Evolutionary conservation across 1,139 yeast species (phyloP).

Genomic region (Saccharomyces pastorianus): DNA sequence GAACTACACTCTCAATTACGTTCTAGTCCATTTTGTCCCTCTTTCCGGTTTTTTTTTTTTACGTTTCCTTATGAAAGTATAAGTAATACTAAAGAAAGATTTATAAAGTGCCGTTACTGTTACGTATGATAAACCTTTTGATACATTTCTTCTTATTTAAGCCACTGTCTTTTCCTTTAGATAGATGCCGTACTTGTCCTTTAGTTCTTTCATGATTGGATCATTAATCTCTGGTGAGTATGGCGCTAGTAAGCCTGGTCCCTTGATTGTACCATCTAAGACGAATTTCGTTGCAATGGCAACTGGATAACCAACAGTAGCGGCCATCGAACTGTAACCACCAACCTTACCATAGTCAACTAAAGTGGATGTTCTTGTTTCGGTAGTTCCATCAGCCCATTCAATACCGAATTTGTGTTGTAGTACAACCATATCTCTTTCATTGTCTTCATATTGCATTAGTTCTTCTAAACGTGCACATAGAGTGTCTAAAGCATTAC

Average conservation of each 20-base stretch:
- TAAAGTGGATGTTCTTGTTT: constrained; percentile 89
- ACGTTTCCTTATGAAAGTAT: neutral
- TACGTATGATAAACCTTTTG: neutral
- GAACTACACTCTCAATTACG: neutral
- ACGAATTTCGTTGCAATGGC: constrained; percentile 90
- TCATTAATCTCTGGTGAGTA: constrained; percentile 83
- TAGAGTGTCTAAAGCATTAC: constrained; percentile 88
- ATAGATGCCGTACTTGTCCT: constrained; percentile 81
- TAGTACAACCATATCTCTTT: constrained; percentile 87
- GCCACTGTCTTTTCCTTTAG: constrained; percentile 73
- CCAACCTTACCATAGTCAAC: constrained; percentile 92
- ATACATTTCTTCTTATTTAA: constrained; percentile 7
- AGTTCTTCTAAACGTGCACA: constrained; percentile 92
- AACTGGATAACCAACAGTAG: constrained; percentile 96
- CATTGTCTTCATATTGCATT: constrained; percentile 94
- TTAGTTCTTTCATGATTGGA: constrained; percentile 83
- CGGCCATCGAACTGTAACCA: constrained; percentile 98
- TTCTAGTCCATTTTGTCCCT: neutral
- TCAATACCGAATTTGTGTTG: constrained; percentile 97
- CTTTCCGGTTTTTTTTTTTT: neutral
- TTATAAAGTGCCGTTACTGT: neutral
- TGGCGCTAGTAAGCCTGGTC: constrained; percentile 88
- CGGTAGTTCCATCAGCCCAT: constrained; percentile 88
- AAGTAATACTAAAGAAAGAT: neutral
- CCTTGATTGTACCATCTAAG: constrained; percentile 69